Base-by-base conservation (phyloP, 306 rosid genomes). In the Spatholobus suberectus region DNA sequence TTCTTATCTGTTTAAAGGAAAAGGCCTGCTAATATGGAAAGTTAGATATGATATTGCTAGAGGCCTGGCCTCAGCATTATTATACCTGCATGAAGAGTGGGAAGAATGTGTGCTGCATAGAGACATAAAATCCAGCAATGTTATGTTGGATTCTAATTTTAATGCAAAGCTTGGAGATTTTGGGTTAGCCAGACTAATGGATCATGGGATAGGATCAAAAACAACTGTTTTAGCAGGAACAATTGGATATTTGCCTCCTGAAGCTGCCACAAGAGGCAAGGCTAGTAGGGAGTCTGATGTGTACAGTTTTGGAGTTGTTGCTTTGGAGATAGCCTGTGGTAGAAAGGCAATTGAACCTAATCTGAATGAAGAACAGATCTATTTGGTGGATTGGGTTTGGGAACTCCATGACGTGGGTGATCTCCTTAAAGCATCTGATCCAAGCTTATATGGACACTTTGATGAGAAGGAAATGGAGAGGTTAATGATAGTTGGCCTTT, bases 91-190 rank as follows among this genome's bases (percentile, higher is more conserved):
- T 21, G 86, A 86, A 86, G 89, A 82, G 27, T 82, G 82, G 77
- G 86, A 78, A 8, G 55, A 57, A 8, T 86, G 89, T 10, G 86
- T 82, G 20, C 46, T 86, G 3, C 86, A 86, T 17, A 78, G 89
- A n/a, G 89, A 86, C 68, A 86, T 86, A 72, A 86, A 86, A 77
- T 52, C 89, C 7, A 88, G 87, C 79, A 88, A 88, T 13, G 54
- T 85, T 13, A 85, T 88, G 90, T 37, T 88, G 70, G 86, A 86
- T 59, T 34, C 81, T 4, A 46, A 78, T n/a, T 86, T 86, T 5
- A 74, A 78, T 13, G 70, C 85, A 2, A 82, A 79, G 46, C 91
- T 88, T 14, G 89, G 89, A 11, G 89, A 88, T 62, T 88, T 88
- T 7, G 91, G 89, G 8, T 38, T 88, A 58, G 89, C 89, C 0